These are phyloP conservation scores for Tripterygium wilfordii DNA, from an alignment of 177 flowering plant genomes.

Conservation along the genomic window DNA sequence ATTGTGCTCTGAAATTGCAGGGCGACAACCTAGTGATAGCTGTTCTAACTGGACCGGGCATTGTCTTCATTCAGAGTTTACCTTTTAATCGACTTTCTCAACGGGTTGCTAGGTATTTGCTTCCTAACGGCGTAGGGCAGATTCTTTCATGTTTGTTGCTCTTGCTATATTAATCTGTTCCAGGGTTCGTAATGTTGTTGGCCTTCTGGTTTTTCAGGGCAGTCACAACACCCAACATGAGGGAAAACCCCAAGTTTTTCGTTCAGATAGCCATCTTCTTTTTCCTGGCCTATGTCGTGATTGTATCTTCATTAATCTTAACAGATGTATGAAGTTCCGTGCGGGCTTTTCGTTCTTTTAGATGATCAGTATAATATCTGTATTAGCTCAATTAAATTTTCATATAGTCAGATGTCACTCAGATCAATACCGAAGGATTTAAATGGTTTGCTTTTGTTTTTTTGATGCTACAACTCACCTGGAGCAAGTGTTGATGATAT, in stretches of 20 bases:
- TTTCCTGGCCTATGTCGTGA: conserved; percentile 86
- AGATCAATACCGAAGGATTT: too few species aligned
- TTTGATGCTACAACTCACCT: too few species aligned
- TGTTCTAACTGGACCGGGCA: conserved; percentile 86
- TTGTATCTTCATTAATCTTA: conserved; percentile 90
- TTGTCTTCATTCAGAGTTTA: conserved; percentile 92
- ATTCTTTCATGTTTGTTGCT: too few species aligned
- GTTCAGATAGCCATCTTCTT: conserved; percentile 85
- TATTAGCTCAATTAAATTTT: too few species aligned
- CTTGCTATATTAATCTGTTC: not conserved
- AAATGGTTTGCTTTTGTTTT: too few species aligned
- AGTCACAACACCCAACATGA: conserved; percentile 93
- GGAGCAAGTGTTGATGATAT: too few species aligned
- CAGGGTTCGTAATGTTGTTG: not conserved
- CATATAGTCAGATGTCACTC: too few species aligned
- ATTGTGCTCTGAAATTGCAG: conserved; percentile 28
- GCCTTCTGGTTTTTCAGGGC: conserved; percentile 53
- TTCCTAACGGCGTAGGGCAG: too few species aligned
- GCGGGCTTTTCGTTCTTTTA: too few species aligned
- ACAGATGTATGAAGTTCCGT: conserved; percentile 57
- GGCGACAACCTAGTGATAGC: conserved; percentile 82
- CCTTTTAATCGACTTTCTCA: conserved; percentile 88
- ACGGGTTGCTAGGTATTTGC: conserved; percentile 70
- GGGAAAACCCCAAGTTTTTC: conserved; percentile 94
- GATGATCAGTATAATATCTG: too few species aligned